A percentile compares a stretch with the other conserved stretches of the same genome.
Conservation (phyloP, 225 moss, liverwort and hornwort species). For the Anthoceros angustus region DNA sequence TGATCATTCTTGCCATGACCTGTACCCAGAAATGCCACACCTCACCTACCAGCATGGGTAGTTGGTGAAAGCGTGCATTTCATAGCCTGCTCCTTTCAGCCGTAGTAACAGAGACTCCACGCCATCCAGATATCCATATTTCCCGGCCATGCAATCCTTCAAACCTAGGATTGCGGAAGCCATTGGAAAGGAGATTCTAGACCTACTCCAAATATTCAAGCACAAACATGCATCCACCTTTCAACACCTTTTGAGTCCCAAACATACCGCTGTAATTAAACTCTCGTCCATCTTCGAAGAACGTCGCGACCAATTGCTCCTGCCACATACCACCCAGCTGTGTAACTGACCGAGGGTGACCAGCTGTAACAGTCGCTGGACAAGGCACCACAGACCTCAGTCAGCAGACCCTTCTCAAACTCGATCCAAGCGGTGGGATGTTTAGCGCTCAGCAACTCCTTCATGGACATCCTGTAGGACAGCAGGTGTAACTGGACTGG, state of each 20-base stretch:
- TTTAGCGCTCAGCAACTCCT: constrained; percentile 68
- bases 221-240: not conserved
- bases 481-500: too few relatives aligned
- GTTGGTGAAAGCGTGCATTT: constrained; percentile 87
- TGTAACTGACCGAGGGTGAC: not conserved
- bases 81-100: constrained; percentile 41
- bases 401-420: constrained; percentile 69
- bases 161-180: constrained; percentile 30
- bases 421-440: constrained; percentile 94
- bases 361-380: not conserved
- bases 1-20: not conserved
- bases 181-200: not conserved
- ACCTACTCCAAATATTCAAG: not conserved
- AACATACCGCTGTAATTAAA: constrained; percentile 58
- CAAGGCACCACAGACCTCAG: constrained; percentile 34
- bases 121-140: constrained; percentile 80
- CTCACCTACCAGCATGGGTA: constrained; percentile 59
- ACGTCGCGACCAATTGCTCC: constrained; percentile 50
- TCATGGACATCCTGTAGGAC: constrained; percentile 64
- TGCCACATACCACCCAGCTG: constrained; percentile 10
- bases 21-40: not conserved
- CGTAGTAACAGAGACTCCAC: constrained; percentile 65
- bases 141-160: constrained; percentile 70
- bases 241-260: not conserved
- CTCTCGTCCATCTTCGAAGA: constrained; percentile 67